phyloP scores from a whole-genome alignment of 176 grass and related monocot genomes.

The Elaeis guineensis region DNA sequence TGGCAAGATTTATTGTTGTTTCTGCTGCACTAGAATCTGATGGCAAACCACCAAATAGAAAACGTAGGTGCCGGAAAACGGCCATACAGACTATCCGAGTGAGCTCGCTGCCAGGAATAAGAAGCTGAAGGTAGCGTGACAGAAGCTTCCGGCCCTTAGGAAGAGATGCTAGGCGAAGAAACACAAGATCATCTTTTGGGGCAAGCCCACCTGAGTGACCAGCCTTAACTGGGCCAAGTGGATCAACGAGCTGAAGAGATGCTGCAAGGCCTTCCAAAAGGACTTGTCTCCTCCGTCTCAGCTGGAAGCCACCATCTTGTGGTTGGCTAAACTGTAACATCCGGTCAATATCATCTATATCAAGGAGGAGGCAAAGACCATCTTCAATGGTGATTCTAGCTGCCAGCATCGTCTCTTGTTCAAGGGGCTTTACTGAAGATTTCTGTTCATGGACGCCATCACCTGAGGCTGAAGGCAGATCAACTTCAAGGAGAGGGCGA shows the following conservation, averaged over 20 bases:
- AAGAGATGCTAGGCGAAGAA: constrained; percentile 84
- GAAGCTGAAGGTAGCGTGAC: constrained; percentile 62
- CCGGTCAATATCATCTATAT: constrained; percentile 93
- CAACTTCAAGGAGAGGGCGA: constrained; percentile 77
- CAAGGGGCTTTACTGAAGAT: constrained; percentile 52
- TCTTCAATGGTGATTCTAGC: constrained; percentile 92
- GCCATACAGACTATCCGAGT: constrained; percentile 85
- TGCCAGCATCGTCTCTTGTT: constrained; percentile 82
- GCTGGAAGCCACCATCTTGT: constrained; percentile 82
- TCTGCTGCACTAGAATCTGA: constrained; percentile 66
- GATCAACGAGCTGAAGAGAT: constrained; percentile 84
- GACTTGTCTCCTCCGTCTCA: constrained; percentile 61
- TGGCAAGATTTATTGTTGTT: constrained; percentile 57
- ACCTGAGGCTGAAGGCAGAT: constrained; percentile 33
- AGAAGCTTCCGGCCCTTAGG: constrained; percentile 84
- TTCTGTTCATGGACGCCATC: constrained; percentile 65
- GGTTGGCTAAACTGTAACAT: constrained; percentile 61
- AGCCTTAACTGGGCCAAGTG: constrained; percentile 58
- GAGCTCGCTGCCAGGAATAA: constrained; percentile 75
- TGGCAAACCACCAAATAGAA: constrained; percentile 87
- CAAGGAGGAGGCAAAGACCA: constrained; percentile 68
- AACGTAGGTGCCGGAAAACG: constrained; percentile 89
- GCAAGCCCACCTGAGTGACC: constrained; percentile 61
- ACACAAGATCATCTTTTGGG: constrained; percentile 79
- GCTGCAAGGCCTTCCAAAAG: constrained; percentile 89